Conservation (phyloP, 306 rosid species). For the Castanea crenata region DNA sequence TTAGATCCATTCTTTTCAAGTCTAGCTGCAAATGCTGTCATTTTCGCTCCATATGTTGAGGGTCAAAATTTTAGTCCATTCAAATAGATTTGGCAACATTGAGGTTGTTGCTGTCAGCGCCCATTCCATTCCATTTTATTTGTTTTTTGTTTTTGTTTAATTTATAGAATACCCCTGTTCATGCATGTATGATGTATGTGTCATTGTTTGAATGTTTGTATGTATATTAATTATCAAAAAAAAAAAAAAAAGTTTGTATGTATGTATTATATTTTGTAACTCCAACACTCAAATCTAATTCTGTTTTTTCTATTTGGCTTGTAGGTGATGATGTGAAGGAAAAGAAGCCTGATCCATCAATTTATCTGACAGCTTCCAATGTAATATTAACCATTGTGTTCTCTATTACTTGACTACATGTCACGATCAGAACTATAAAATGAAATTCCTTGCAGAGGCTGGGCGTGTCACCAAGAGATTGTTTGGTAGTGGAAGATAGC, state of each 20-base stretch:
- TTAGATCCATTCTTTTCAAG: background rate
- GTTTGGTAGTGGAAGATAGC: constrained; percentile 90
- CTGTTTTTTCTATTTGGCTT: constrained; percentile 16
- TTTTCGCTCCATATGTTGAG: constrained; percentile 4
- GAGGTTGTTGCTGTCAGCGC: background rate
- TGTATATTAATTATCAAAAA: too few species aligned
- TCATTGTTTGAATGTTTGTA: background rate
- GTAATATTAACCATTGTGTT: constrained; percentile 21
- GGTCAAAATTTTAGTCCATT: background rate
- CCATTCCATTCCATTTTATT: background rate
- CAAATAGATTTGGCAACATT: background rate
- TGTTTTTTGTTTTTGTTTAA: background rate
- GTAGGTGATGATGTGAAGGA: constrained; percentile 95
- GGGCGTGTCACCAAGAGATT: constrained; percentile 57
- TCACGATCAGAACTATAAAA: background rate
- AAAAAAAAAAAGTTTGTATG: too few species aligned
- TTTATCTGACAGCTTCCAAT: constrained; percentile 79
- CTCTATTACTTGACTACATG: background rate
- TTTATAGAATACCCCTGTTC: background rate
- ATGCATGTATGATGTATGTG: background rate
- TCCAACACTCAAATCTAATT: background rate
- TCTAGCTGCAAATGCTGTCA: background rate
- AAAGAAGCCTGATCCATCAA: constrained; percentile 95
- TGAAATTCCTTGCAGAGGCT: constrained; percentile 56
- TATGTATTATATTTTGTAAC: background rate